These are phyloP conservation scores for Alternaria ventricosa DNA, from an alignment of 2,329 filamentous ascomycete genomes.

Conservation along the genomic window DNA sequence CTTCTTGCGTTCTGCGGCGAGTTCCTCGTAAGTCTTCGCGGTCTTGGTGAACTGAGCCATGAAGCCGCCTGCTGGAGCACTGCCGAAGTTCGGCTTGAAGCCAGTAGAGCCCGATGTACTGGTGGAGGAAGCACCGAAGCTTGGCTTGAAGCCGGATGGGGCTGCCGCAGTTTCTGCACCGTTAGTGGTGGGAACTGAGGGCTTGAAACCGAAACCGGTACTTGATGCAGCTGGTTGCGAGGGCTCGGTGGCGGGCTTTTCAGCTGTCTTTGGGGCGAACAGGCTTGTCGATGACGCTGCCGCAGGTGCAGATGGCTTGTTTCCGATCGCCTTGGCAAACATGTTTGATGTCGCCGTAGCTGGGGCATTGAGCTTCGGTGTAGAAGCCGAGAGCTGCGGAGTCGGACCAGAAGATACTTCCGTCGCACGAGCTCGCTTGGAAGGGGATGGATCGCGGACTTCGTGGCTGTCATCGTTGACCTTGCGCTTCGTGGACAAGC, in stretches of 20 bases:
- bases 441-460: constrained; percentile 23
- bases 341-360: constrained; percentile 32
- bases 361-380: constrained; percentile 22
- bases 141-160: constrained; percentile 16
- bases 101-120: not conserved
- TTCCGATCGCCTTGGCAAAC: constrained; percentile 32
- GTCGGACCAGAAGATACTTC: constrained; percentile 27
- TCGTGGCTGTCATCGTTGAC: constrained; percentile 23
- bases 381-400: constrained; percentile 22
- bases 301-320: constrained; percentile 22
- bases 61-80: constrained; percentile 22
- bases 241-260: constrained; percentile 11
- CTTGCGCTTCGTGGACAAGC: constrained; percentile 44
- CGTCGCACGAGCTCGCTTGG: constrained; percentile 34
- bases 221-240: constrained; percentile 13
- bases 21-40: constrained; percentile 41
- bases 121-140: constrained; percentile 15
- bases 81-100: constrained; percentile 21
- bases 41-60: constrained; percentile 38
- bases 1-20: constrained; percentile 43
- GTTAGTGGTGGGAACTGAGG: constrained; percentile 15
- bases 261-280: constrained; percentile 15
- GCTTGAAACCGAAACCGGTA: constrained; percentile 24
- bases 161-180: constrained; percentile 5
- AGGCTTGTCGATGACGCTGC: constrained; percentile 17